phyloP scores from a whole-genome alignment of 495 filamentous ascomycete genomes.

The Cercophora scortea region DNA sequence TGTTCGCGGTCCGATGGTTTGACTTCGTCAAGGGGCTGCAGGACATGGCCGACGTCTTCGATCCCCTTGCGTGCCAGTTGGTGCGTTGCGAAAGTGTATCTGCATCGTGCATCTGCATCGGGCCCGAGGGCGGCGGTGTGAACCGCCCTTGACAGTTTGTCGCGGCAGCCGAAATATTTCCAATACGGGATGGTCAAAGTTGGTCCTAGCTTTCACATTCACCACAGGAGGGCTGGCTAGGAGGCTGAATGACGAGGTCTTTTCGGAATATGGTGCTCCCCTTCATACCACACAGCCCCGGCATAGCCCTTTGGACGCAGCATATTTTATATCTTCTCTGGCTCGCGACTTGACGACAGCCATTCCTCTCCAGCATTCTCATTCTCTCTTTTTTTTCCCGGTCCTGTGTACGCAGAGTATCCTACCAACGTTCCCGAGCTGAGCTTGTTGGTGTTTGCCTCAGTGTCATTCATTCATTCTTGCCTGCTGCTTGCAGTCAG shows the following conservation, averaged over 20 bases:
- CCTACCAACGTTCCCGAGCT: too few relatives aligned
- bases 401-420: slow-evolving; percentile 8
- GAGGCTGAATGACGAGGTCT: slow-evolving; percentile 4
- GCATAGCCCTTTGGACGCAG: slow-evolving; percentile 2
- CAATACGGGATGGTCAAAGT: slow-evolving; percentile 2
- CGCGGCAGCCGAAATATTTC: slow-evolving; percentile 8
- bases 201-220: slow-evolving; percentile 3
- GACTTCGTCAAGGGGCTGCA: slow-evolving; percentile 6
- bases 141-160: slow-evolving; percentile 12
- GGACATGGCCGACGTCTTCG: slow-evolving; percentile 1
- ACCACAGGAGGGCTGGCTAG: neutral
- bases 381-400: slow-evolving; percentile 43
- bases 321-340: slow-evolving; percentile 28
- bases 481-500: slow-evolving; percentile 1
- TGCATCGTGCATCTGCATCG: neutral
- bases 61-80: slow-evolving; percentile 39
- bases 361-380: slow-evolving; percentile 46
- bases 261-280: slow-evolving; percentile 17
- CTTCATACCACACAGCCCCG: slow-evolving; percentile 11
- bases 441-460: too few relatives aligned
- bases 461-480: neutral
- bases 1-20: slow-evolving; percentile 2
- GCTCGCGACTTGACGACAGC: slow-evolving; percentile 21
- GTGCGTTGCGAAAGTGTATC: neutral
- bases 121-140: neutral